Percentiles rank a stretch among this genome's conserved stretches.
Conservation (phyloP, 495 filamentous ascomycete genomes). For the Talaromyces borbonicus region DNA sequence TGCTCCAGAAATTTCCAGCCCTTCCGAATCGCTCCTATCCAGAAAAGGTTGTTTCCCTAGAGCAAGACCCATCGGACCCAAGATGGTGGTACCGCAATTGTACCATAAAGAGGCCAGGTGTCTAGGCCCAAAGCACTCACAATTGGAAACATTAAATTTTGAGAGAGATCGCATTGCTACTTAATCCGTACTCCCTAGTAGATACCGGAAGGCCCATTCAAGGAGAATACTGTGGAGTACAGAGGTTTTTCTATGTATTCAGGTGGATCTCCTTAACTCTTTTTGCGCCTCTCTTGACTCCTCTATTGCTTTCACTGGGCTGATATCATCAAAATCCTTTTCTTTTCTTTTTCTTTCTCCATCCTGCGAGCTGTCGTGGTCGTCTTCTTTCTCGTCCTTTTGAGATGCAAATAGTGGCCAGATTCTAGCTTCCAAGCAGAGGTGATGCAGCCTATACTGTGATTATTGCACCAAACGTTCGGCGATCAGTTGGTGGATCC, state of each 20-base stretch:
- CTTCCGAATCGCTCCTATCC: too few species aligned
- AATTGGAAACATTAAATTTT: too few species aligned
- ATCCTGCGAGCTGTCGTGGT: too few species aligned
- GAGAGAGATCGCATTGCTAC: too few species aligned
- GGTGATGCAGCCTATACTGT: background rate
- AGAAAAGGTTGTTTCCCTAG: background rate
- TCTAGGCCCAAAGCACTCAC: too few species aligned
- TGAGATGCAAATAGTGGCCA: background rate
- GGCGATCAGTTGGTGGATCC: background rate
- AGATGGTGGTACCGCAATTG: slow-evolving; percentile 1
- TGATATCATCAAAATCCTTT: background rate
- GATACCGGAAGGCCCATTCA: background rate
- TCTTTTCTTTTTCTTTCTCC: background rate
- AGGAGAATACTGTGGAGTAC: background rate
- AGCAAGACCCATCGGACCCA: slow-evolving; percentile 2
- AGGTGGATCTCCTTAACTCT: background rate
- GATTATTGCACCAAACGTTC: background rate
- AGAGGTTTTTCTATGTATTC: background rate
- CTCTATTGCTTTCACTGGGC: background rate
- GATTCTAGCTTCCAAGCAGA: background rate
- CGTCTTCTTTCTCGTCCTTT: background rate
- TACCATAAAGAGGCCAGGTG: too few species aligned
- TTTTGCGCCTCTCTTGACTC: slow-evolving; percentile 1
- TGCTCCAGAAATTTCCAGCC: too few species aligned
- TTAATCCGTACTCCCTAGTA: background rate